Evolutionary conservation across 2,329 filamentous ascomycete species (phyloP).

Genomic region (Fusarium albosuccineum): DNA sequence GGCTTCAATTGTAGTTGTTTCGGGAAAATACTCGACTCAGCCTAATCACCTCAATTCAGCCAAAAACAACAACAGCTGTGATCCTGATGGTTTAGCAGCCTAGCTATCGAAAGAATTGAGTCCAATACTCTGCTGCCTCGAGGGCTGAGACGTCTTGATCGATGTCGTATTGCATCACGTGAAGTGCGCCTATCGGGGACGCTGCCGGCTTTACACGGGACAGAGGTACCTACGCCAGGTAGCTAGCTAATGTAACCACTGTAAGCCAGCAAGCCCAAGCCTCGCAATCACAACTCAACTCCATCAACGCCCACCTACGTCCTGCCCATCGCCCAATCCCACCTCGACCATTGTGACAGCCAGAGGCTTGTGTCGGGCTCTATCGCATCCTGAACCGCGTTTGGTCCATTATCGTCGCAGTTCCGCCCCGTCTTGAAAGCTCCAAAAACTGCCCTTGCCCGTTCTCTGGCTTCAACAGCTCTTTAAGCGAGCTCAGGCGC

Average conservation of each 20-base stretch:
- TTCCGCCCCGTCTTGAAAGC: neutral
- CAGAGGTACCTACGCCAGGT: neutral
- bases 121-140: neutral
- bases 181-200: constrained; percentile 41
- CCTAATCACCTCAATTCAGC: neutral
- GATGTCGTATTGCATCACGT: constrained; percentile 40
- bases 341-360: constrained; percentile 25
- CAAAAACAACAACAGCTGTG: neutral
- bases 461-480: too few relatives aligned
- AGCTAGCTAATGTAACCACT: constrained; percentile 42
- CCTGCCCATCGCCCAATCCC: constrained; percentile 33
- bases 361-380: neutral
- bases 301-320: constrained; percentile 6
- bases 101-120: neutral
- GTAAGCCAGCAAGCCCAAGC: constrained; percentile 34
- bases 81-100: neutral
- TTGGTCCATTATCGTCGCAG: neutral
- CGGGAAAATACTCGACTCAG: neutral
- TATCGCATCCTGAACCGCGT: neutral
- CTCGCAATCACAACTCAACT: constrained; percentile 20
- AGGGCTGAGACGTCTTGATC: neutral
- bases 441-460: neutral
- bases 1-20: neutral
- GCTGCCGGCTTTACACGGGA: constrained; percentile 16
- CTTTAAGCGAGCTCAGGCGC: constrained; percentile 5